Evolutionary conservation across 768 basidiomycete genomes (phyloP).

Genomic region (Boletus speciosus): DNA sequence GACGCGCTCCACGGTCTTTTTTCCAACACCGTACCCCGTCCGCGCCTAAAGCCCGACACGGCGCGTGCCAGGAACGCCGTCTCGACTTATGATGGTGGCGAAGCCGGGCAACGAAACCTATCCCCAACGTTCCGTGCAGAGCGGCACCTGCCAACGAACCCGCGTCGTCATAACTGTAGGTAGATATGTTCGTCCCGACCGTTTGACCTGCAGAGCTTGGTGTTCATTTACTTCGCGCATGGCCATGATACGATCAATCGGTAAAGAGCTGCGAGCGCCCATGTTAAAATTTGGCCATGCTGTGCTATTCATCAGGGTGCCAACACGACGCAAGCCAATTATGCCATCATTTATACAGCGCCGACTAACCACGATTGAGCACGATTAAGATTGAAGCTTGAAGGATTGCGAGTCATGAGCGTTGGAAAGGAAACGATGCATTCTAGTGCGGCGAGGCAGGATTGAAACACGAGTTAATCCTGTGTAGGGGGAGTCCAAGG

Average conservation of each 20-base stretch:
- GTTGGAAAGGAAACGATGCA: not conserved
- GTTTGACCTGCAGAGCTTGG: slow-evolving; percentile 1
- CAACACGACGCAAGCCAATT: not conserved
- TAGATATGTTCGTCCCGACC: not conserved
- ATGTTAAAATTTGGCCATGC: slow-evolving; percentile 9
- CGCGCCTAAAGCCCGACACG: not conserved
- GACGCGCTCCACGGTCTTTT: not conserved
- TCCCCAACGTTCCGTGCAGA: slow-evolving; percentile 2
- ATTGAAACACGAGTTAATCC: not conserved
- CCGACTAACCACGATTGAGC: slow-evolving; percentile 1
- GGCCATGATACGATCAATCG: slow-evolving; percentile 4
- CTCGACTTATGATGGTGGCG: not conserved
- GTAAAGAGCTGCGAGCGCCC: not conserved
- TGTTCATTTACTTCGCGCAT: not conserved
- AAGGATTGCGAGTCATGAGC: not conserved
- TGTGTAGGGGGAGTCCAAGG: not conserved
- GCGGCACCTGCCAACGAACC: not conserved
- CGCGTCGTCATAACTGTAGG: not conserved
- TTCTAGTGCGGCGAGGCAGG: slow-evolving; percentile 1
- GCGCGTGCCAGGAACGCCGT: slow-evolving; percentile 3
- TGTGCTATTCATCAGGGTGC: slow-evolving; percentile 3
- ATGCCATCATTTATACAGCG: not conserved
- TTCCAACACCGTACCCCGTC: not conserved
- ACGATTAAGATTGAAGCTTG: not conserved
- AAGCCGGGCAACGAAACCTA: not conserved